These are phyloP conservation scores for Crataegus laevigata DNA, from an alignment of 306 rosid genomes.

Conservation along the genomic window DNA sequence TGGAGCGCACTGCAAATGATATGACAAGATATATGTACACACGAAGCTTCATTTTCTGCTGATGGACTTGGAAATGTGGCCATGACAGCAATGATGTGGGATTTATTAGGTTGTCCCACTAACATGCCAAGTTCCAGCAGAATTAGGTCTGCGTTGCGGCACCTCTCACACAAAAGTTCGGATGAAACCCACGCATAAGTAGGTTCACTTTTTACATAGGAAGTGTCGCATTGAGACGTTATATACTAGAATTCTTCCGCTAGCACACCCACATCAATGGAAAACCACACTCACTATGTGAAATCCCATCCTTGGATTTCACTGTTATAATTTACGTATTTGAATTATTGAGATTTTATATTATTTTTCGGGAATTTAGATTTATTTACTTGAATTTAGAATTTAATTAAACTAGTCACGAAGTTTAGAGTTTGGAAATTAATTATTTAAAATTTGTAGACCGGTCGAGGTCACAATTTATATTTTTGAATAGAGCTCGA, in stretches of 20 bases:
- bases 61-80: background rate
- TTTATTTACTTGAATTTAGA: too few species aligned
- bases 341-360: too few species aligned
- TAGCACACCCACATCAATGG: background rate
- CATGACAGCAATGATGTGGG: background rate
- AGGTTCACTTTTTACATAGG: too few species aligned
- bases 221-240: background rate
- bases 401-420: too few species aligned
- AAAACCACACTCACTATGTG: background rate
- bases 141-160: background rate
- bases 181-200: background rate
- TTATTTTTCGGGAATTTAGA: too few species aligned
- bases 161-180: background rate
- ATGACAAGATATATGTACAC: background rate
- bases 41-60: too few species aligned
- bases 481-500: too few species aligned
- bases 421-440: too few species aligned
- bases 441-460: too few species aligned
- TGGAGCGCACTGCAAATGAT: constrained; percentile 14
- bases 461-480: too few species aligned
- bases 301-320: too few species aligned
- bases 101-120: background rate
- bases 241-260: background rate
- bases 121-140: background rate
- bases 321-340: too few species aligned